Percentiles rank a stretch among this genome's conserved stretches.
Evolutionary conservation across 2,329 filamentous ascomycete genomes (phyloP).

Genomic region (Microdochium trichocladiopsis): DNA sequence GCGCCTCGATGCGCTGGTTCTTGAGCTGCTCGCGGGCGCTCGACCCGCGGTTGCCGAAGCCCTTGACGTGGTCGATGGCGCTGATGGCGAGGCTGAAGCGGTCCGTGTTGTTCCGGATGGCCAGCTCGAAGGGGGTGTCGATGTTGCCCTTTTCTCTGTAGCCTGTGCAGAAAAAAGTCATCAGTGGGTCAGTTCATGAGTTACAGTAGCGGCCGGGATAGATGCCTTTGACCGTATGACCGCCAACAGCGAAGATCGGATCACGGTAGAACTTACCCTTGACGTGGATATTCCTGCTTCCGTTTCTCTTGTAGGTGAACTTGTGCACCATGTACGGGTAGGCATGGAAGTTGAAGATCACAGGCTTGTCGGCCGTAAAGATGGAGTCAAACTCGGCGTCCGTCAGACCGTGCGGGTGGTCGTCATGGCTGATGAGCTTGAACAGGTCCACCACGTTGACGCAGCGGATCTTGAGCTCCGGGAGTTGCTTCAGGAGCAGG

Average conservation of each 20-base stretch:
- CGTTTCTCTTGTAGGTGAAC: slow-evolving; percentile 68
- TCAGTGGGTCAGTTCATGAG: too few species aligned
- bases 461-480: slow-evolving; percentile 67
- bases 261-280: too few species aligned
- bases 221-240: too few species aligned
- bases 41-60: slow-evolving; percentile 57
- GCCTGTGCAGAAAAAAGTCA: too few species aligned
- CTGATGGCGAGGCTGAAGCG: slow-evolving; percentile 71
- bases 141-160: slow-evolving; percentile 84
- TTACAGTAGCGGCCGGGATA: too few species aligned
- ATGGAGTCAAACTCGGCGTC: slow-evolving; percentile 60
- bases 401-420: slow-evolving; percentile 68
- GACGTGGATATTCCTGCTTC: slow-evolving; percentile 63
- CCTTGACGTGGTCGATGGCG: slow-evolving; percentile 62
- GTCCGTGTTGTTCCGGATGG: slow-evolving; percentile 71
- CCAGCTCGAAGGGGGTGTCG: slow-evolving; percentile 71
- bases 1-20: slow-evolving; percentile 56
- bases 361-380: slow-evolving; percentile 65
- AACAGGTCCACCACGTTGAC: slow-evolving; percentile 78
- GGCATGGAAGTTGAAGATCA: slow-evolving; percentile 81
- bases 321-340: slow-evolving; percentile 77
- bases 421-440: slow-evolving; percentile 63
- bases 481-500: slow-evolving; percentile 63
- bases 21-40: slow-evolving; percentile 56
- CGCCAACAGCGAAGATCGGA: too few species aligned